These are phyloP conservation scores for Termitomyces sp. DNA, from an alignment of 768 basidiomycete genomes.

Conservation along the genomic window DNA sequence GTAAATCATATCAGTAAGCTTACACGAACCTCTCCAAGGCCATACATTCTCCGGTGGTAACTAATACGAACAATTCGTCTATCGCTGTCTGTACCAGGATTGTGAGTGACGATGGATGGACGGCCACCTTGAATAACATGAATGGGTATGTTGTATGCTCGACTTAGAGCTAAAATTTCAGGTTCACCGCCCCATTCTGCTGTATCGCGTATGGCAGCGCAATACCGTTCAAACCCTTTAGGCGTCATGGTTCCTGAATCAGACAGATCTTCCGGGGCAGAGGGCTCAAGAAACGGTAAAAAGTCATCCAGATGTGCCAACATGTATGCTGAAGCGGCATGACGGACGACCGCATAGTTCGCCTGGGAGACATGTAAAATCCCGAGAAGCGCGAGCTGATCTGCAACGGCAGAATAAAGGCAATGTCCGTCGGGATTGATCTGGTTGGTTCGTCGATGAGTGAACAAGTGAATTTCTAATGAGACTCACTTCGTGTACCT, in stretches of 20 bases:
- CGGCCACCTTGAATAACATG: constrained; percentile 84
- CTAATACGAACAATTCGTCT: constrained; percentile 66
- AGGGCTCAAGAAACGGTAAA: constrained; percentile 84
- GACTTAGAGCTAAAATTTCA: constrained; percentile 87
- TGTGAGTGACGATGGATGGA: constrained; percentile 83
- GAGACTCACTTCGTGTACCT: constrained; percentile 57
- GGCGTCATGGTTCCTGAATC: constrained; percentile 71
- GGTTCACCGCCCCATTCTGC: constrained; percentile 98
- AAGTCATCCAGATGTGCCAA: constrained; percentile 84
- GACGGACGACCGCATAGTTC: constrained; percentile 58
- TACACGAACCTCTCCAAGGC: constrained; percentile 83
- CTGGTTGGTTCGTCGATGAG: constrained; percentile 34
- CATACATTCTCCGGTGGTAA: constrained; percentile 93
- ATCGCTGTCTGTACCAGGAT: constrained; percentile 40
- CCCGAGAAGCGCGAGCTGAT: constrained; percentile 79
- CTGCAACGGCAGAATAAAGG: constrained; percentile 90
- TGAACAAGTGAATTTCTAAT: not conserved
- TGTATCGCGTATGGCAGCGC: constrained; percentile 72
- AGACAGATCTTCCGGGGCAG: constrained; percentile 65
- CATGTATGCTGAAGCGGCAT: constrained; percentile 79
- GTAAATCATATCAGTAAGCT: not conserved
- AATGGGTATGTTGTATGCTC: constrained; percentile 79
- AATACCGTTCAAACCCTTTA: constrained; percentile 69
- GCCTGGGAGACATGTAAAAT: constrained; percentile 58
- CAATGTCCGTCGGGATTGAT: constrained; percentile 96